Percentiles rank a stretch among this genome's conserved stretches.
phyloP scores from a whole-genome alignment of 1,284 basidiomycete genomes.

The Cryptococcus sp. region DNA sequence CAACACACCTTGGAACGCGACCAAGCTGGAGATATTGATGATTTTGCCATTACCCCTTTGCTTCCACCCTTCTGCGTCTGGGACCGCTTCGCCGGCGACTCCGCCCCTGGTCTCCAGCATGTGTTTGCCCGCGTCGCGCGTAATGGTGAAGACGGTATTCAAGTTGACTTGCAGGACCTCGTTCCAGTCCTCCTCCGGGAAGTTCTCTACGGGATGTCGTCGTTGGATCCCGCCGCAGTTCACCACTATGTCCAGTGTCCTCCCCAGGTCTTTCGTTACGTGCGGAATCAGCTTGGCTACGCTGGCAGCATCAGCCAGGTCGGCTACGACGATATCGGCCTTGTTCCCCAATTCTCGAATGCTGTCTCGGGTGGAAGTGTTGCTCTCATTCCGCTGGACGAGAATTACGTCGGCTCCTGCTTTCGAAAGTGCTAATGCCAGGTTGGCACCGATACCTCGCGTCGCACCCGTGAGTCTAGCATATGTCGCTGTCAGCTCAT shows the following conservation, averaged over 20 bases:
- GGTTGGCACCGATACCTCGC: conserved; percentile 50
- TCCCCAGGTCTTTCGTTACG: conserved; percentile 36
- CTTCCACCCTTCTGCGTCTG: conserved; percentile 31
- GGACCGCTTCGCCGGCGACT: conserved; percentile 40
- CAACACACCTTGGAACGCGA: conserved; percentile 56
- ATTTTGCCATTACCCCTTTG: conserved; percentile 54
- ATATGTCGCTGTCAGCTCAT: not conserved
- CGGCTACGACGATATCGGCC: conserved; percentile 66
- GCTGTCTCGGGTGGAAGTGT: conserved; percentile 62
- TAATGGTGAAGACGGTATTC: conserved; percentile 55
- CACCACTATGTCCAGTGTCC: conserved; percentile 78
- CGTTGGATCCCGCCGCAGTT: conserved; percentile 95
- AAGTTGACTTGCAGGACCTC: conserved; percentile 65
- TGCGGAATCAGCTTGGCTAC: conserved; percentile 69
- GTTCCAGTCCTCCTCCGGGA: conserved; percentile 85
- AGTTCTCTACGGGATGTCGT: conserved; percentile 75
- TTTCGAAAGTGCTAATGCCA: conserved; percentile 57
- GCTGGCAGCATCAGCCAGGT: conserved; percentile 68
- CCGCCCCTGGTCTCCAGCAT: conserved; percentile 55
- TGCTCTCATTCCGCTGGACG: conserved; percentile 64
- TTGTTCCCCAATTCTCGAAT: conserved; percentile 58
- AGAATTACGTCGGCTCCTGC: conserved; percentile 79
- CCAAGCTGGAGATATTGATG: conserved; percentile 55
- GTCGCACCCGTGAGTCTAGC: conserved; percentile 52
- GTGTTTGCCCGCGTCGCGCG: conserved; percentile 53